Base-by-base conservation (phyloP, 805 yeast genomes). In the Saccharomyces eubayanus region DNA sequence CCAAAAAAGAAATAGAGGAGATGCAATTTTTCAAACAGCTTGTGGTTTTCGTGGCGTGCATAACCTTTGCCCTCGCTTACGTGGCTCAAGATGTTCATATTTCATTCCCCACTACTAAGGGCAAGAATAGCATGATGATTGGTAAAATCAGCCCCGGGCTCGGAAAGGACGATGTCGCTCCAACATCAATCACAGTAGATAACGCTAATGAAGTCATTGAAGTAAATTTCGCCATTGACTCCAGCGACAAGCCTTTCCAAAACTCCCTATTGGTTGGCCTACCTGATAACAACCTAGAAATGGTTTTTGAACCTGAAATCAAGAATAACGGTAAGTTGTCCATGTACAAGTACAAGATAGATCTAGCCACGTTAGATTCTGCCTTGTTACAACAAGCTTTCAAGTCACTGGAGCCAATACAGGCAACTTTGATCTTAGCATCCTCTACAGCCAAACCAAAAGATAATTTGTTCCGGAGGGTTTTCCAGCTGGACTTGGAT, bases 201-300 rank as follows among this genome's bases (percentile, higher is more conserved):
- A 31, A 31, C n/a, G 21, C 56, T 3, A 54, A 58, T 10, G 64
- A 63, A 11, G 43, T 52, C 1, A 6, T 66, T 28, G 61, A 62
- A 48, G 53, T 64, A 31, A 57, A 50, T 24, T 62, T 64, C 30
- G 58, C 60, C 12, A 53, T 65, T 24, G 51, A 53, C 5, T 31
- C 55, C 6, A n/a, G 24, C 3, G 57, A 51, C 4, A 27, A 30
- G 2, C 65, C 65, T n/a, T 54, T 58, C n/a, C 65, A 63, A 50
- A 57, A 61, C 20, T 43, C 56, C n/a, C 36, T 68, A 31, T 53
- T 67, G 30, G 43, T 67, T 21, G 71, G 71, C 14, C 48, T 59
- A 36, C 62, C 65, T n/a, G 59, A 55, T 9, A 53, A 46, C n/a
- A 56, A 57, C 24, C 49, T 65, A 50, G 71, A 68, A 48, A 52